Conservation (phyloP, 2,329 filamentous ascomycete genomes). For the Epichloe uncinata region DNA sequence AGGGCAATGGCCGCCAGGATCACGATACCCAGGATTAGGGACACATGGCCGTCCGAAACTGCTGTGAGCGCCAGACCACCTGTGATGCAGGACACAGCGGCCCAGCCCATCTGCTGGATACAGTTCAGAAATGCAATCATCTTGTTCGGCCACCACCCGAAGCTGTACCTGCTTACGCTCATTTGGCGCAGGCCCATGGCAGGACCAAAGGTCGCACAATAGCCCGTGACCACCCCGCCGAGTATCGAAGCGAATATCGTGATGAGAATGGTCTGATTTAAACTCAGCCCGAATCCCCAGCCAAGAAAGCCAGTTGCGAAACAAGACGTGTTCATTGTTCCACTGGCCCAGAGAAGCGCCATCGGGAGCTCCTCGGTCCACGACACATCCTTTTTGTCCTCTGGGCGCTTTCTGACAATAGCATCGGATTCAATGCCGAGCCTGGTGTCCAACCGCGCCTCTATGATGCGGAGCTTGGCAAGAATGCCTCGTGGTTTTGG, state of each 20-base stretch:
- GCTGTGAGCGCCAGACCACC: constrained; percentile 35
- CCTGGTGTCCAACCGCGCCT: constrained; percentile 29
- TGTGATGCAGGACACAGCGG: constrained; percentile 36
- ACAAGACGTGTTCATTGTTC: constrained; percentile 37
- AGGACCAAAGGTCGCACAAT: constrained; percentile 36
- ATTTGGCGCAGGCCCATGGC: constrained; percentile 37
- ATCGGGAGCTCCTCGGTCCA: constrained; percentile 31
- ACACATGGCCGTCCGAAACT: constrained; percentile 30
- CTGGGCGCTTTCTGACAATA: constrained; percentile 30
- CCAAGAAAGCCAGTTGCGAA: constrained; percentile 39
- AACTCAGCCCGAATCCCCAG: constrained; percentile 31
- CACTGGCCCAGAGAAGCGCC: constrained; percentile 38
- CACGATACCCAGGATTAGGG: constrained; percentile 37
- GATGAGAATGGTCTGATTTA: constrained; percentile 30
- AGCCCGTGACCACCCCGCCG: constrained; percentile 21
- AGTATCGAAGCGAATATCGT: constrained; percentile 33
- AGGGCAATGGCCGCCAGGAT: constrained; percentile 35
- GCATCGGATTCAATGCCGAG: constrained; percentile 36
- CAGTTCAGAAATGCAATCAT: constrained; percentile 30
- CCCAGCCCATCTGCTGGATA: constrained; percentile 33
- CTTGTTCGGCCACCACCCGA: constrained; percentile 38
- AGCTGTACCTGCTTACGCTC: constrained; percentile 33
- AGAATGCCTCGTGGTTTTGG: constrained; percentile 16
- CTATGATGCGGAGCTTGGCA: constrained; percentile 25
- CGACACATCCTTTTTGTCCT: constrained; percentile 20